Percentiles rank a stretch among this genome's conserved stretches.
phyloP scores from a whole-genome alignment of 169 alveolate species.

The Cryptosporidium bovis region DNA sequence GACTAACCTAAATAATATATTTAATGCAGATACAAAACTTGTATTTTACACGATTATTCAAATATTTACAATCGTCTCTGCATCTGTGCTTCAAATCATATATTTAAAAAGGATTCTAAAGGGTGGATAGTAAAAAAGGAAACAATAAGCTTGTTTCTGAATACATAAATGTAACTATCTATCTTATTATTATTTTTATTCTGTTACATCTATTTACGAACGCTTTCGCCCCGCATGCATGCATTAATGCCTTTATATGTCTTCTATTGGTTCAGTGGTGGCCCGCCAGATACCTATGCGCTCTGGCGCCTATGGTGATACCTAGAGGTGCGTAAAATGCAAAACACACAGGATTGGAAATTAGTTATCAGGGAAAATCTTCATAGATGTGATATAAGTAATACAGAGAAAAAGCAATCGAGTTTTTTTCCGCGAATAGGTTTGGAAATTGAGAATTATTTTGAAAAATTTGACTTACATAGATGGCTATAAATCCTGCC shows the following conservation, averaged over 20 bases:
- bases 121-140: too few relatives aligned
- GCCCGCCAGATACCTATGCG: too few relatives aligned
- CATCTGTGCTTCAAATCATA: conserved; percentile 11
- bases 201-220: too few relatives aligned
- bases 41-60: conserved; percentile 43
- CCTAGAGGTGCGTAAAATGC: background rate
- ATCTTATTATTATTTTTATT: too few relatives aligned
- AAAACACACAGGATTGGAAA: background rate
- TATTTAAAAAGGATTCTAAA: conserved; percentile 22
- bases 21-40: conserved; percentile 30
- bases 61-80: conserved; percentile 17
- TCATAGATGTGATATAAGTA: background rate
- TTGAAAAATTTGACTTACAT: too few relatives aligned
- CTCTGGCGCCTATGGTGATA: too few relatives aligned
- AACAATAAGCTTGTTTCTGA: background rate
- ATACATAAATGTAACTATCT: too few relatives aligned
- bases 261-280: too few relatives aligned
- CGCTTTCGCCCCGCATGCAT: too few relatives aligned
- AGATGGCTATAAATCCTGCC: conserved; percentile 71
- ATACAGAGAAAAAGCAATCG: background rate
- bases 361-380: background rate
- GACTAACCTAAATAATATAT: conserved; percentile 15
- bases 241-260: too few relatives aligned
- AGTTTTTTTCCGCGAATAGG: background rate
- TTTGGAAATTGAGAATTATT: too few relatives aligned